Base-by-base conservation (phyloP, 2,329 filamentous ascomycete species). In the Bipolaris victoriae region DNA sequence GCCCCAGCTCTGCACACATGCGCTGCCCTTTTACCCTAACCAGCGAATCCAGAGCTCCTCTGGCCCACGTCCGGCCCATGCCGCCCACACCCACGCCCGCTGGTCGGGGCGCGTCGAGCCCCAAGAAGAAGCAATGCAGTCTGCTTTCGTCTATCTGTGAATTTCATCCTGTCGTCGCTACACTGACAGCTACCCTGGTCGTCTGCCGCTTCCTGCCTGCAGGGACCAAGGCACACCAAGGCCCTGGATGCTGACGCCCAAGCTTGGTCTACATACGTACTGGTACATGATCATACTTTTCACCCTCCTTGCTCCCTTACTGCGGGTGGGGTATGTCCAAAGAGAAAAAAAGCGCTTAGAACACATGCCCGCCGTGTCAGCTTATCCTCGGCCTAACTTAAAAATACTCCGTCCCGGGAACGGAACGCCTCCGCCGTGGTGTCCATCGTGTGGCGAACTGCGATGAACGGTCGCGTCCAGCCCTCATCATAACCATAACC, bases 161-260 rank as follows among this genome's bases (percentile, higher is more conserved):
- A 55, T 55, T 39, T 40, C 40, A 40, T 49, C 35, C 39, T 58
- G 51, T 55, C 55, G 41, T 49, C 40, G 45, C 36, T 47, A 43
- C 20, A 35, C 37, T 46, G 45, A 29, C 49, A 49, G 50, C 39
- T 36, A 45, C 48, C 50, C 55, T 54, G 49, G 45, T 35, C 49
- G n/a, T 37, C 46, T 48, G 29, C 55, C 33, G 55, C 55, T 50
- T 58, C 51, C 51, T 46, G 39, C 51, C 54, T 58, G 51, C 55
- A 57, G 55, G 55, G 55, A 33, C 55, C 50, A 49, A 43, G 48
- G 48, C 36, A 56, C 48, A 22, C 48, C 46, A 40, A 20, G 48
- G 24, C 48, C 18, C 46, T 48, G 39, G 40, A 13, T 45, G 31
- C 33, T 36, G 45, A 47, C 31, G 7, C 31, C 31, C 45, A 22